phyloP scores from a whole-genome alignment of 352 stramenopile genomes.

The Globisporangium nagaii region DNA sequence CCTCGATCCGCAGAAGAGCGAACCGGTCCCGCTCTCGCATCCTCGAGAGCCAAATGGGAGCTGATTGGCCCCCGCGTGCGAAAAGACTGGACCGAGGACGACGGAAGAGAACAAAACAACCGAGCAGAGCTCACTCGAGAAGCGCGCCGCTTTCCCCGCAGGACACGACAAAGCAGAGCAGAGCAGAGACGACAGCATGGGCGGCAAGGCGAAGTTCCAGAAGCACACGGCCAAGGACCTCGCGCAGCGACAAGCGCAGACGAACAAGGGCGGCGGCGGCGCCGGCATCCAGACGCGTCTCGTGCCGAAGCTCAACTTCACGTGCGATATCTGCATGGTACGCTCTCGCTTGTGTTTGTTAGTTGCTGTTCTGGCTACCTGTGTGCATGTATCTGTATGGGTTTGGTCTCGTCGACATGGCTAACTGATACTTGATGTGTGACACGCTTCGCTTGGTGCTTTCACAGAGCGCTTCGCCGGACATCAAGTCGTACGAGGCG shows the following conservation, averaged over 20 bases:
- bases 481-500: slow-evolving; percentile 58
- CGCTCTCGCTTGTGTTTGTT: background rate
- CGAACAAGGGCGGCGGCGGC: slow-evolving; percentile 60
- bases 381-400: background rate
- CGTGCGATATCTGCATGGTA: slow-evolving; percentile 66
- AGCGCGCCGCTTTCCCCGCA: background rate
- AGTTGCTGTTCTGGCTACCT: background rate
- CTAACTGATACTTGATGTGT: background rate
- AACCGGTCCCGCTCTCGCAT: background rate
- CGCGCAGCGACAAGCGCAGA: slow-evolving; percentile 31
- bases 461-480: slow-evolving; percentile 40
- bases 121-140: background rate
- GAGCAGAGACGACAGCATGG: slow-evolving; percentile 26
- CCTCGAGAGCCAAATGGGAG: background rate
- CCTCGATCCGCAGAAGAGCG: background rate
- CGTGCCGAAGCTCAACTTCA: slow-evolving; percentile 59
- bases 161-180: slow-evolving; percentile 3
- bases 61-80: slow-evolving; percentile 4
- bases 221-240: slow-evolving; percentile 74
- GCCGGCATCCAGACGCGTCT: slow-evolving; percentile 27
- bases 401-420: background rate
- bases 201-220: slow-evolving; percentile 73
- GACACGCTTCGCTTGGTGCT: background rate
- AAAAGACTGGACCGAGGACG: background rate
- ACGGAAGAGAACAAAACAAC: background rate